Evolutionary conservation across 202 grass and related monocot species (phyloP), one percentile per base, ranked within the genome.

Genomic region (Eragrostis tef): DNA sequence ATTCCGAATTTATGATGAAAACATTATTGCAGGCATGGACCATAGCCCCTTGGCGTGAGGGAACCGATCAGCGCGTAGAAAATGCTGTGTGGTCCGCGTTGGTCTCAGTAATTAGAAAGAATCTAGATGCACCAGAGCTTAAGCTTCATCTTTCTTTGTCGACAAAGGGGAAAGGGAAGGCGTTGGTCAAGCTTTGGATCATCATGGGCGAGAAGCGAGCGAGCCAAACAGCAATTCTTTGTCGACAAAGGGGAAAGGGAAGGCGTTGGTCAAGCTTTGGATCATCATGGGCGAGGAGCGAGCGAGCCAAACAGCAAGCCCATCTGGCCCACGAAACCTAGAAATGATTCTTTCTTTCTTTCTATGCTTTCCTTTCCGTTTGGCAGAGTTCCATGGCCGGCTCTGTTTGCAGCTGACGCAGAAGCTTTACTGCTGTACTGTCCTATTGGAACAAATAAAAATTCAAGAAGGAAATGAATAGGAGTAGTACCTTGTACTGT

Each of bases 1-100:
- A 50, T 54, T 50, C 4, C 47, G 36, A 59, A 46, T 48, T 26
- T 60, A 43, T 58, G 73, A 78, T 60, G 67, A 78, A 14, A 52
- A 3, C 69, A 84, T 80, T 63, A 80, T 84, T 88, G 75, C 21
- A 5, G 71, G 10, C 64, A 83, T 80, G 81, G 74, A 87, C 58
- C 79, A 72, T 71, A 44, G 66, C 57, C 58, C 58, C 14, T 43
- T 67, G 61, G 80, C 74, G 77, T 71, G 65, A 69, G 84, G 71
- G 71, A 81, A 72, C 65, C 2, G 54, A 64, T 87, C 65, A 79
- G 58, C 6, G 78, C 77, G 84, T 77, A 34, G 70, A 73, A 74
- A 80, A 74, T 48, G 20, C 2, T 67, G 77, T 86, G 70, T 81
- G 51, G 75, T 50, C 76, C 59, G 67, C 41, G 74, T 22, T 79